Percentiles rank a stretch among this genome's conserved stretches.
These are phyloP conservation scores for Cubamyces sp. DNA, from an alignment of 768 basidiomycete species.

Conservation along the genomic window DNA sequence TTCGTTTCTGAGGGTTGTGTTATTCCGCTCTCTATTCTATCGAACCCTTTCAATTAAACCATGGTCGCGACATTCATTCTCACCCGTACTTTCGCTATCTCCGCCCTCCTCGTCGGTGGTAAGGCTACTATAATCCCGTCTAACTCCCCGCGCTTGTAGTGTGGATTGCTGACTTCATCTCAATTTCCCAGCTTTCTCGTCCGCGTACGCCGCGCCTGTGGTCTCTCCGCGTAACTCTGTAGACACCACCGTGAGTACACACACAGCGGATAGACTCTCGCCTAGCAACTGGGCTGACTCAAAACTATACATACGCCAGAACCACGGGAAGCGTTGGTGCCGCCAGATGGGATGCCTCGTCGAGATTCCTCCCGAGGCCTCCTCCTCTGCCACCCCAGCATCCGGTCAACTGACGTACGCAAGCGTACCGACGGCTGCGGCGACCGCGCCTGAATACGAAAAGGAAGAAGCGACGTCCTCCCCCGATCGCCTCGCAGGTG, in stretches of 20 bases:
- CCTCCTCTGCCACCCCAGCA: neutral
- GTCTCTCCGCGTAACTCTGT: too few species aligned
- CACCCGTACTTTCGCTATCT: slow-evolving; percentile 28
- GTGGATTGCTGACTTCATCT: neutral
- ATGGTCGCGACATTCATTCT: slow-evolving; percentile 26
- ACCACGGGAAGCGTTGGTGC: neutral
- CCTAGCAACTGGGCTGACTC: too few species aligned
- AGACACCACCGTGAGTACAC: too few species aligned
- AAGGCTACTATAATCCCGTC: neutral
- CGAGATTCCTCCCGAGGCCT: neutral
- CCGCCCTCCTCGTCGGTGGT: slow-evolving; percentile 26
- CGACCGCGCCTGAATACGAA: neutral
- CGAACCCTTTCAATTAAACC: neutral
- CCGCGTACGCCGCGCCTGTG: neutral
- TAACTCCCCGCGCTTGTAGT: neutral
- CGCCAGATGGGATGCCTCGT: slow-evolving; percentile 14
- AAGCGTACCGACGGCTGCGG: neutral
- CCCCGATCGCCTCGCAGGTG: too few species aligned
- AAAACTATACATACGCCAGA: neutral
- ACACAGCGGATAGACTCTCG: too few species aligned
- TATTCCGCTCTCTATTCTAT: too few species aligned
- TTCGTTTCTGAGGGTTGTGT: too few species aligned
- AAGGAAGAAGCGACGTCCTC: too few species aligned
- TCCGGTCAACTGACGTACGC: neutral
- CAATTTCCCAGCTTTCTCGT: neutral